Conservation (phyloP, 192 early-diverging fungal species). For the Coemansia sp. region DNA sequence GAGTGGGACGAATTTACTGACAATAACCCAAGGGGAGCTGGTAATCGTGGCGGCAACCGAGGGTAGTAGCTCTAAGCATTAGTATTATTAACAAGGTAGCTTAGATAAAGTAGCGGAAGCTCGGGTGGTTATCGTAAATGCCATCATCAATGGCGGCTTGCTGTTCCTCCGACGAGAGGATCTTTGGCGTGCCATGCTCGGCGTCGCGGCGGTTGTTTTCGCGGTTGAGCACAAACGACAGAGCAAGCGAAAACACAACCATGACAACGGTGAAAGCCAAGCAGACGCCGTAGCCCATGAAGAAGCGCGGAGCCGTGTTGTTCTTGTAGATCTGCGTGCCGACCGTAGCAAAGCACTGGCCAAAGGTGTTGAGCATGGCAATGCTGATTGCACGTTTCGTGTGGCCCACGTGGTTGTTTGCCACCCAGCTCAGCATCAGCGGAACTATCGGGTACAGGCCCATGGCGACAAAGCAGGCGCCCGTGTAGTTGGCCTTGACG, state of each 20-base stretch:
- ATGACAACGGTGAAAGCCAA: slow-evolving; percentile 56
- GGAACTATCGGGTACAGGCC: slow-evolving; percentile 57
- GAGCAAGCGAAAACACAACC: slow-evolving; percentile 49
- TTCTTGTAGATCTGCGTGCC: slow-evolving; percentile 73
- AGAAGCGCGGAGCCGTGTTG: slow-evolving; percentile 59
- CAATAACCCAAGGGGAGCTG: slow-evolving; percentile 70
- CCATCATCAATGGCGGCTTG: slow-evolving; percentile 29
- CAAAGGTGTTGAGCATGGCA: slow-evolving; percentile 66
- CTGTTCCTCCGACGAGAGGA: slow-evolving; percentile 33
- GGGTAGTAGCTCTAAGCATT: slow-evolving; percentile 11
- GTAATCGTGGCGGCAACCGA: slow-evolving; percentile 57
- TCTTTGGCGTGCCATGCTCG: slow-evolving; percentile 20
- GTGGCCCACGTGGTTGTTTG: slow-evolving; percentile 68
- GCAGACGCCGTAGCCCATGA: slow-evolving; percentile 53
- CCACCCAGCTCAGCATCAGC: slow-evolving; percentile 64
- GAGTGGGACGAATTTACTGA: slow-evolving; percentile 93
- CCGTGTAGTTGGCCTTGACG: slow-evolving; percentile 42
- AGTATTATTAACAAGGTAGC: neutral
- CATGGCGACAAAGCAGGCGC: slow-evolving; percentile 52
- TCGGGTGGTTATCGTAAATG: slow-evolving; percentile 47
- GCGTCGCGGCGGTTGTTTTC: slow-evolving; percentile 57
- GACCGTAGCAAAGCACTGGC: slow-evolving; percentile 73
- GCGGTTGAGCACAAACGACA: slow-evolving; percentile 56
- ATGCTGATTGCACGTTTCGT: slow-evolving; percentile 71
- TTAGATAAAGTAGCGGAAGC: slow-evolving; percentile 48